Percentiles rank a stretch among this genome's conserved stretches.
Evolutionary conservation across 2,329 filamentous ascomycete species (phyloP).

Genomic region (Beauveria medogensis): DNA sequence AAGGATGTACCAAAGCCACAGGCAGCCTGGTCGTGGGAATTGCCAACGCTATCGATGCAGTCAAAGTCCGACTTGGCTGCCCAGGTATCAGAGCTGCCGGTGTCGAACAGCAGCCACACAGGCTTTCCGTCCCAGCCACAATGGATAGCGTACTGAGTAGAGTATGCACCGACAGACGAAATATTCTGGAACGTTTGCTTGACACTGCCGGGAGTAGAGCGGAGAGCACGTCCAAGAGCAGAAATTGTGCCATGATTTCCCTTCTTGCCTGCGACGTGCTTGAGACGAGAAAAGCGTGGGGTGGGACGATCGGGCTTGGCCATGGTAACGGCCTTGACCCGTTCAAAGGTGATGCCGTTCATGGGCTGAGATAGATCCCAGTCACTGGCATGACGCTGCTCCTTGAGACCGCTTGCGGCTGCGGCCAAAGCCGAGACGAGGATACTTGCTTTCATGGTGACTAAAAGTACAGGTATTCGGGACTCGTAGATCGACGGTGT

Average conservation of each 20-base stretch:
- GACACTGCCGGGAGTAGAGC: constrained; percentile 13
- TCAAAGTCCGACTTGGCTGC: constrained; percentile 31
- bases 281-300: constrained; percentile 26
- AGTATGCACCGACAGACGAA: constrained; percentile 28
- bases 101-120: constrained; percentile 39
- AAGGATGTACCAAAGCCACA: constrained; percentile 35
- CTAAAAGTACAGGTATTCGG: neutral
- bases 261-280: constrained; percentile 19
- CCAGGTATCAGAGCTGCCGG: constrained; percentile 46
- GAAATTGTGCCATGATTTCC: constrained; percentile 23
- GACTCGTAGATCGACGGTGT: neutral
- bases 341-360: constrained; percentile 31
- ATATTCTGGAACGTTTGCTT: constrained; percentile 29
- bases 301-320: constrained; percentile 23
- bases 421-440: neutral
- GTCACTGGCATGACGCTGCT: constrained; percentile 11
- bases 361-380: constrained; percentile 29
- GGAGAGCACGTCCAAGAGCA: constrained; percentile 19
- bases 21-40: constrained; percentile 20
- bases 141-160: constrained; percentile 35
- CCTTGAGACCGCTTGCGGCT: neutral
- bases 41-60: constrained; percentile 31
- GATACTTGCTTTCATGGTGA: constrained; percentile 3
- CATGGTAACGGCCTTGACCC: constrained; percentile 20
- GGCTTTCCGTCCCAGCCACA: constrained; percentile 31